Base-by-base conservation (phyloP, 371 early-diverging fungal species). In the Mortierella sp. region DNA sequence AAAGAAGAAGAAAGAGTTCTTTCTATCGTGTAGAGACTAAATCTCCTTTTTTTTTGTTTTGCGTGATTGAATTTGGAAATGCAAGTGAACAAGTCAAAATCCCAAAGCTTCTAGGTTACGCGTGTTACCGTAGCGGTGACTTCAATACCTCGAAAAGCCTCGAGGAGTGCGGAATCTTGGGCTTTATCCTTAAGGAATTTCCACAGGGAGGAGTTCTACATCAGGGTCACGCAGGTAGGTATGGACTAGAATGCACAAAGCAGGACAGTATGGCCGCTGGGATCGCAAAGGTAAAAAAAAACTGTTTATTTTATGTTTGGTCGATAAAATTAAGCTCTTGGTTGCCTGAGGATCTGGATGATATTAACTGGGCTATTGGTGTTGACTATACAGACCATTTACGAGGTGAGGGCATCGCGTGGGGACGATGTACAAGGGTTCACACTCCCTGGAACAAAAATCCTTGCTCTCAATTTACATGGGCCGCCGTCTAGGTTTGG, bases 211-310 rank as follows among this genome's bases (percentile, higher is more conserved):
- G 72, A 3, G 24, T 56, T n/a, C 30, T 60, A 0, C 60, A 72
- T 21, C 55, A 50, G 12, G 71, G 64, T 0, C 64, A 53, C 6
- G 41, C 56, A 15, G 21, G 60, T 11, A 66, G 60, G 15, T 65
- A 41, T 42, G 41, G 56, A 15, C 21, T 55, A 0, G 42, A 43
- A 8, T 28, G 46, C 3, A 0, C 46, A 1, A n/a, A 50, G 27
- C 51, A 60, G 27, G 21, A 30, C n/a, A 46, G 15, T 14, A 6
- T 72, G 12, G 48, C 32, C 24, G 30, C 50, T 0, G 30, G 32
- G 3, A 17, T 72, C 5, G 72, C 66, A 2, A 37, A 64, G 65
- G 72, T 72, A 64, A 19, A n/a, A n/a, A n/a, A n/a, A n/a, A n/a
- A n/a, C n/a, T n/a, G n/a, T n/a, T n/a, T n/a, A n/a, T n/a, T n/a